Evolutionary conservation across 768 basidiomycete genomes (phyloP).

Genomic region (Psilocybe cyanescens): DNA sequence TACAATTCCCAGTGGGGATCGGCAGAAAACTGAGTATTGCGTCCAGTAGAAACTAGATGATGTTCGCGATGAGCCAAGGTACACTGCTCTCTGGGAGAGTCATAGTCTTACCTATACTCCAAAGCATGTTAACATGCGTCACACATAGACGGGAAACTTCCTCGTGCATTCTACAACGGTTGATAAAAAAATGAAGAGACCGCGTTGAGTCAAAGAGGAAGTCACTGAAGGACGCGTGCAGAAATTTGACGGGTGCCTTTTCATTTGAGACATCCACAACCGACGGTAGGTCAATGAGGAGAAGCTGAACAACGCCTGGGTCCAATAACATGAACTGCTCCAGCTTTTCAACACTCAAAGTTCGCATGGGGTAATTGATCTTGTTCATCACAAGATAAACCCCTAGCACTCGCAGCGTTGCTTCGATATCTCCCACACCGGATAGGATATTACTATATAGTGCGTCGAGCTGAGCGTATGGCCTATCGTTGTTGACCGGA

Average conservation of each 20-base stretch:
- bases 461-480: conserved; percentile 12
- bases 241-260: neutral
- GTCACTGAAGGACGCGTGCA: neutral
- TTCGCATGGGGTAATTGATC: too few species aligned
- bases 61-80: too few species aligned
- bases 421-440: conserved; percentile 1
- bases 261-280: neutral
- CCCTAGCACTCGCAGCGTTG: neutral
- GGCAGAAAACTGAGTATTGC: too few species aligned
- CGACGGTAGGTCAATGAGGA: neutral
- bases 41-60: too few species aligned
- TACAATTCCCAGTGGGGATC: too few species aligned
- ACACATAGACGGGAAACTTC: neutral
- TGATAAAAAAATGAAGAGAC: neutral
- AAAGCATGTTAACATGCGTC: neutral
- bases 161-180: neutral
- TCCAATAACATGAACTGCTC: neutral
- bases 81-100: too few species aligned
- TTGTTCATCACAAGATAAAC: neutral
- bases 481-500: neutral
- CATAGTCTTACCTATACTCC: too few species aligned
- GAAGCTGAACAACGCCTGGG: neutral
- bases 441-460: conserved; percentile 15
- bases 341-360: neutral
- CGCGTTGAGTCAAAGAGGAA: neutral